phyloP scores from a whole-genome alignment of 768 basidiomycete genomes.

The Rubroboletus satanas region DNA sequence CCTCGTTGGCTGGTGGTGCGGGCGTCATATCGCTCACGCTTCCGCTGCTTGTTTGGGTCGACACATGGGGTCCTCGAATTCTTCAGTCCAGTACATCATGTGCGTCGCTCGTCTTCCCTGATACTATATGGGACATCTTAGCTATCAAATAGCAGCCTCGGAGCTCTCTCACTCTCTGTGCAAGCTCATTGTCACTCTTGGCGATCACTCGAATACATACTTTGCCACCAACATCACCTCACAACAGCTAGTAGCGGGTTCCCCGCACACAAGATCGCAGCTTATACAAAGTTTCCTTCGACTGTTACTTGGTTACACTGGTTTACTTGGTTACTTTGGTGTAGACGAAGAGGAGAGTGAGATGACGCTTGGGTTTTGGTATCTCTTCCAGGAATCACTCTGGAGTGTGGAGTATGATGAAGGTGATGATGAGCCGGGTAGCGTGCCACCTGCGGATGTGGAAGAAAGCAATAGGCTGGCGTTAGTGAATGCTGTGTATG shows the following conservation, averaged over 20 bases:
- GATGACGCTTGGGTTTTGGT: slow-evolving; percentile 86
- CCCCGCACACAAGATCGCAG: slow-evolving; percentile 40
- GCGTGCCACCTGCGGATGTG: slow-evolving; percentile 14
- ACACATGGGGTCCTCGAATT: slow-evolving; percentile 49
- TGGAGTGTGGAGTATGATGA: slow-evolving; percentile 63
- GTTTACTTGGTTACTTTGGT: slow-evolving; percentile 71
- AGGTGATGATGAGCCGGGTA: slow-evolving; percentile 29
- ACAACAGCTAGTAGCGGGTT: slow-evolving; percentile 33
- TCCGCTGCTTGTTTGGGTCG: slow-evolving; percentile 79
- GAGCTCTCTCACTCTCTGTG: slow-evolving; percentile 68
- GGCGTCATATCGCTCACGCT: slow-evolving; percentile 75
- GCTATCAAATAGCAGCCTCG: slow-evolving; percentile 31
- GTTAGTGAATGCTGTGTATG: slow-evolving; percentile 73
- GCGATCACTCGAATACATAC: slow-evolving; percentile 83
- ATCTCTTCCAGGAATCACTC: slow-evolving; percentile 81
- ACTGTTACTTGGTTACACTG: slow-evolving; percentile 69
- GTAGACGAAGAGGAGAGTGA: slow-evolving; percentile 87
- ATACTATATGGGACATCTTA: not conserved
- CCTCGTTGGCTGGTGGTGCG: slow-evolving; percentile 65
- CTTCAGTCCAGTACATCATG: slow-evolving; percentile 36
- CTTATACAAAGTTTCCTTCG: slow-evolving; percentile 70
- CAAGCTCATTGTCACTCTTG: slow-evolving; percentile 75
- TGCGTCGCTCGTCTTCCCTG: slow-evolving; percentile 21
- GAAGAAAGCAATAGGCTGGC: slow-evolving; percentile 40
- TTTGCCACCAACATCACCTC: slow-evolving; percentile 67